Evolutionary conservation across 805 yeast genomes (phyloP), one percentile per base, ranked within the genome.

Genomic region (Nakazawaea ernobii): DNA sequence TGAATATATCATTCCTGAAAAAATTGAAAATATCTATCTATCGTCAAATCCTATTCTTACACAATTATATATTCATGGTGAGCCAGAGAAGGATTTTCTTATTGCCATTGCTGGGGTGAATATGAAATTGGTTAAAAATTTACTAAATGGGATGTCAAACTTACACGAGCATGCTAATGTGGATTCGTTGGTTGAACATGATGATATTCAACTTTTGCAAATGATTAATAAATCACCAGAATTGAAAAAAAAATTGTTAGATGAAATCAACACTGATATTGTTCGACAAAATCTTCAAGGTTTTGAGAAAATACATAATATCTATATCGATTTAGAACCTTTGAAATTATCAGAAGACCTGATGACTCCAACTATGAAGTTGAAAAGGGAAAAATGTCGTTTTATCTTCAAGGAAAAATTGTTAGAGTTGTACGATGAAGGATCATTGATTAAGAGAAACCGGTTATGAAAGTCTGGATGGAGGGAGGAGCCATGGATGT

Each of bases 1-100:
- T 42, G 83, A 79, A 63, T 85, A 84, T 61, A 76, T 85, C 47
- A 84, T 89, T 0, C 86, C 89, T 14, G 94, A 85, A 58, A 82
- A 78, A 62, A 79, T 85, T 54, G 92, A 85, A 59, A 82, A 80
- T 56, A 63, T 67, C 13, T 84, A 84, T 60, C 60, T 80, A 30
- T 69, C 84, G 0, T 65, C 70, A 27, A 74, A 84, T 2, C 42
- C 63, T 1, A 62, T 69, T 30, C 35, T 45, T 35, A 59, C 74
- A 4, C 89, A 83, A 62, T 57, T 77, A 11, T 82, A 71, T 57
- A 78, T 74, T 3, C 82, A 81, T 56, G 92, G 92, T 35, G 83
- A 83, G 58, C 73, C 86, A 4, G 63, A 73, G 37, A 67, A 77
- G 56, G 67, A 74, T 13, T 80, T 53, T 56, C 64, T 85, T 51